These are phyloP conservation scores for Aspergillus japonicus DNA, from an alignment of 2,329 filamentous ascomycete genomes.

Conservation along the genomic window DNA sequence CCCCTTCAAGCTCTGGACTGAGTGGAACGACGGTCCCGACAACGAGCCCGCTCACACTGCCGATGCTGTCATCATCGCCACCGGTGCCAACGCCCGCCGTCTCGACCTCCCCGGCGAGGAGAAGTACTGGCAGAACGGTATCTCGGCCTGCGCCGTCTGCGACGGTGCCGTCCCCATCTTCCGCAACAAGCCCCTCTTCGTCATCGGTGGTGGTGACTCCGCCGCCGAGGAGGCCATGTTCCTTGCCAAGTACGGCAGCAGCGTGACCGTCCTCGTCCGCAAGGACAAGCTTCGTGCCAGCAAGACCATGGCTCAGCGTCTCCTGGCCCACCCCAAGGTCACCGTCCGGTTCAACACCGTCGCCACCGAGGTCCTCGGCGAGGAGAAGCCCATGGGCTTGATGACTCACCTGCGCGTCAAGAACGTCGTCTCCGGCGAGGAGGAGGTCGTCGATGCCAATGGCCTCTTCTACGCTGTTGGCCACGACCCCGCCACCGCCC, in stretches of 20 bases:
- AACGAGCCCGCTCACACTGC: conserved; percentile 76
- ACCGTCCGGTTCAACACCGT: conserved; percentile 83
- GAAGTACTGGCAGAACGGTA: conserved; percentile 95
- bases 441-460: conserved; percentile 83
- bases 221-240: conserved; percentile 97
- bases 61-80: conserved; percentile 90
- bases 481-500: conserved; percentile 86
- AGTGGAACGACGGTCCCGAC: conserved; percentile 72
- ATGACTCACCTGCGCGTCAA: conserved; percentile 87
- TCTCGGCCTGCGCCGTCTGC: conserved; percentile 95
- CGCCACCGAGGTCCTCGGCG: conserved; percentile 80
- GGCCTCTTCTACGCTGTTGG: conserved; percentile 97
- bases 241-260: conserved; percentile 93
- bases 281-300: conserved; percentile 82
- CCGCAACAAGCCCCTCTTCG: conserved; percentile 90
- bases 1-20: conserved; percentile 91
- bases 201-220: conserved; percentile 95
- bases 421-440: conserved; percentile 70
- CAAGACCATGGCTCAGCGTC: conserved; percentile 85
- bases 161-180: conserved; percentile 97
- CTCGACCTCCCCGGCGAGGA: conserved; percentile 84
- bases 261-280: conserved; percentile 90
- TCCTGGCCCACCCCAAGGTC: conserved; percentile 82
- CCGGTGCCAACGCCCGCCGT: conserved; percentile 85
- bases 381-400: conserved; percentile 68